Base-by-base conservation (phyloP, 1,284 basidiomycete species). In the Exsudoporus floridanus region DNA sequence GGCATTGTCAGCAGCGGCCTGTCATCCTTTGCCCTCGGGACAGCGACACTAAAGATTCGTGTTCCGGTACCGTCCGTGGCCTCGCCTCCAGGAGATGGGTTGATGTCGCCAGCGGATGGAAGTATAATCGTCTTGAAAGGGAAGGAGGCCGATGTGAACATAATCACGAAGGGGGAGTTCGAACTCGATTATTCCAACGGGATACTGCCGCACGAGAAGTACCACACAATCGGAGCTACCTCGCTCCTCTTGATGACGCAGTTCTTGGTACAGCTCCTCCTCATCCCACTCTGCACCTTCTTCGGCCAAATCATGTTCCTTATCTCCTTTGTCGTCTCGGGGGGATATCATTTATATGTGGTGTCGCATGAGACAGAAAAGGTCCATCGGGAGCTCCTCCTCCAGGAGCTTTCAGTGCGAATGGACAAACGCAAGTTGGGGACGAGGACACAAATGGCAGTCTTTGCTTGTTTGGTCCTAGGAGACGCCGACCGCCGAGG, bases 261-360 rank as follows among this genome's bases (percentile, higher is more conserved):
- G 43, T 65, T 58, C 48, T 41, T 70, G 50, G n/a, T 35, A 19
- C 67, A 66, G 31, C 60, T 71, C 33, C 53, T 71, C 35, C 40
- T 65, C 23, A 53, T 64, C 13, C 59, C 63, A 3, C 60, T 50
- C 19, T 34, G 56, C 50, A 59, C 57, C 19, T 48, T 69, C 34
- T 64, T 71, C 34, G 67, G 65, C 21, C 65, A 71, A 47, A 58
- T 65, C n/a, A 16, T 57, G 39, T 65, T 58, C 43, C 64, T 69
- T 2, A 1, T 50, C 31, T 60, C 64, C 23, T 55, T 70, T 42
- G 39, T 63, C 7, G 56, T 55, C 7, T 71, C 67, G 1, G 67
- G 69, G 31, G 27, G 12, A 9, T 70, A 71, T 43, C 70, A 72
- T 30, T 30, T 69, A 1, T 67, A 49, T 23, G 55, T 70, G 37